Conservation (phyloP, 129 eudicot genomes). For the Pulicaria dysenterica region DNA sequence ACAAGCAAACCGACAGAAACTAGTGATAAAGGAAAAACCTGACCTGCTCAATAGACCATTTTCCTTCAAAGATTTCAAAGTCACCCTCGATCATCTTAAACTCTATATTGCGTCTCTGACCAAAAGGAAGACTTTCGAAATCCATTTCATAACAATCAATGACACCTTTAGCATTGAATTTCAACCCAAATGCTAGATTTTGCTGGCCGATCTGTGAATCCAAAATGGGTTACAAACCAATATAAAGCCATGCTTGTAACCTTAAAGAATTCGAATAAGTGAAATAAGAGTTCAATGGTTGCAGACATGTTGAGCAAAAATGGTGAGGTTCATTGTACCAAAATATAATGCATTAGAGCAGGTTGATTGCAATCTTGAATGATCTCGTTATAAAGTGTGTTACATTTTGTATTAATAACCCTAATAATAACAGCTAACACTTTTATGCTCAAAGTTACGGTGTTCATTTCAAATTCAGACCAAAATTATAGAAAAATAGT, state of each 20-base stretch:
- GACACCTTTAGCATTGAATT: conserved; percentile 77
- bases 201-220: conserved; percentile 77
- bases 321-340: no score
- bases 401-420: no score
- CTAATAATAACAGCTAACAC: background rate
- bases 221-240: conserved; percentile 23
- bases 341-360: no score
- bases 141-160: conserved; percentile 81
- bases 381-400: no score
- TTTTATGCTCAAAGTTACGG: background rate
- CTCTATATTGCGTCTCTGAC: conserved; percentile 74
- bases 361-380: no score
- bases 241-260: conserved; percentile 13
- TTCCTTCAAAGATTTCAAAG: conserved; percentile 75
- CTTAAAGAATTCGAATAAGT: background rate
- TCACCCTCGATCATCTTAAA: conserved; percentile 93
- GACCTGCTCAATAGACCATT: conserved; percentile 85
- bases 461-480: background rate
- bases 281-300: conserved; percentile 1
- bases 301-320: no score
- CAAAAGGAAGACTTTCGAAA: conserved; percentile 46
- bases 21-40: conserved; percentile 9
- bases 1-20: background rate
- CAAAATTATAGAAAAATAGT: no score
- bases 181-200: conserved; percentile 72